Percentiles rank a stretch among this genome's conserved stretches.
Evolutionary conservation across 371 early-diverging fungal genomes (phyloP).

Genomic region (Actinomortierella ambigua): DNA sequence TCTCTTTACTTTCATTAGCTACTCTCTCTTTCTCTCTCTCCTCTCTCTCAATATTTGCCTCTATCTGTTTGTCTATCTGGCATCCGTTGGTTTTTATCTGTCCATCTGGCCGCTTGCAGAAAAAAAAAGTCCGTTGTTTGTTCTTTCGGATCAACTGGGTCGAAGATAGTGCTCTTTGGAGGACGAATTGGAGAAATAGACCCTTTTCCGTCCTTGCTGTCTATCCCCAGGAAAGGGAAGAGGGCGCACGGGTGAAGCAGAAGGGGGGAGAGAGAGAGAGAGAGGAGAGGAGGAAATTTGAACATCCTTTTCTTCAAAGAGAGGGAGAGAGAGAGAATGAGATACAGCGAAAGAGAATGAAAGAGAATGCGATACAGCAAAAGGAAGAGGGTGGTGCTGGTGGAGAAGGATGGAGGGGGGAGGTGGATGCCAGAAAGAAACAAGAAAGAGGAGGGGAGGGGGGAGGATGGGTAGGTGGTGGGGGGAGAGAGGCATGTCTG

Average conservation of each 20-base stretch:
- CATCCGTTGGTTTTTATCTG: not conserved
- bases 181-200: not conserved
- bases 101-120: not conserved
- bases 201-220: not conserved
- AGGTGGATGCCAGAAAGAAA: not conserved
- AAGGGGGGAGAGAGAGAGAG: constrained; percentile 4
- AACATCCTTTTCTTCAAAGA: constrained; percentile 40
- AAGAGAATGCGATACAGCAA: not conserved
- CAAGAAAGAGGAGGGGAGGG: constrained; percentile 4
- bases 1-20: not conserved
- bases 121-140: not conserved
- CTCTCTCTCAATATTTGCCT: not conserved
- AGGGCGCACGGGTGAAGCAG: constrained; percentile 7
- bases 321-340: not conserved
- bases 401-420: not conserved
- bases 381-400: not conserved
- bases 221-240: too few relatives aligned
- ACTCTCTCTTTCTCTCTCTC: constrained; percentile 5
- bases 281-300: constrained; percentile 7
- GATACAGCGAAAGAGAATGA: not conserved
- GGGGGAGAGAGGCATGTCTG: constrained; percentile 1
- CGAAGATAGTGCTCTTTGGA: not conserved
- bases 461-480: not conserved
- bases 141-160: not conserved
- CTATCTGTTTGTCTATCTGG: not conserved